Percentiles rank a stretch among this genome's conserved stretches.
Conservation (phyloP, 2,329 filamentous ascomycete species). For the Fusarium nodosum region DNA sequence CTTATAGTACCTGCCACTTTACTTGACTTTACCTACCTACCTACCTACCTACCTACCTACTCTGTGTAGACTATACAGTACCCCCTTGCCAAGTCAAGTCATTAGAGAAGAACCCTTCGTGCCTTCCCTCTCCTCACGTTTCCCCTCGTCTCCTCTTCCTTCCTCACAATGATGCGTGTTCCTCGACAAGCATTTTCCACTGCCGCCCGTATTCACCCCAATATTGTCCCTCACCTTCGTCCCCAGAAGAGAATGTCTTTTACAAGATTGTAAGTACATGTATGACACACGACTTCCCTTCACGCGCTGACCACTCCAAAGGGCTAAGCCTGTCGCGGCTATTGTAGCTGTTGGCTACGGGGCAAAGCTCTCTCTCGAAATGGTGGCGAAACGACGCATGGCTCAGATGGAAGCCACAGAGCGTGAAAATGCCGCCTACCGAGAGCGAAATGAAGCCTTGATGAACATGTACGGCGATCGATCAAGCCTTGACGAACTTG, state of each 20-base stretch:
- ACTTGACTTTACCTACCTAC: neutral
- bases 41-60: neutral
- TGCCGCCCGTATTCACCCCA: slow-evolving; percentile 49
- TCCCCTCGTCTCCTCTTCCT: slow-evolving; percentile 5
- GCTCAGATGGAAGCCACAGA: slow-evolving; percentile 53
- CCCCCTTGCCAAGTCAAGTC: slow-evolving; percentile 39
- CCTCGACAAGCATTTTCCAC: slow-evolving; percentile 50
- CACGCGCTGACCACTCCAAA: slow-evolving; percentile 39
- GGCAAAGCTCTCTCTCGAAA: slow-evolving; percentile 53
- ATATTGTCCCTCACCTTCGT: slow-evolving; percentile 49
- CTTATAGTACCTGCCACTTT: neutral
- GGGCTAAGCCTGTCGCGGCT: slow-evolving; percentile 53
- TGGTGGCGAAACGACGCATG: slow-evolving; percentile 47
- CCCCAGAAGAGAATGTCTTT: slow-evolving; percentile 47
- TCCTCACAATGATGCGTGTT: slow-evolving; percentile 46
- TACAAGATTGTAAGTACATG: slow-evolving; percentile 42
- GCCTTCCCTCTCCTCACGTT: slow-evolving; percentile 2
- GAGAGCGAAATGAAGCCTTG: slow-evolving; percentile 58
- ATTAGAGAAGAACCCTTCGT: slow-evolving; percentile 20
- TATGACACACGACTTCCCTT: neutral
- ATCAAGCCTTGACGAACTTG: slow-evolving; percentile 62
- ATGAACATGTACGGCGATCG: slow-evolving; percentile 66
- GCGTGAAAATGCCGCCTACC: slow-evolving; percentile 54
- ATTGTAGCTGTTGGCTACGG: slow-evolving; percentile 55
- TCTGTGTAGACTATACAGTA: slow-evolving; percentile 1